phyloP scores from a whole-genome alignment of 2,329 filamentous ascomycete genomes.

The Aaosphaeria arxii region DNA sequence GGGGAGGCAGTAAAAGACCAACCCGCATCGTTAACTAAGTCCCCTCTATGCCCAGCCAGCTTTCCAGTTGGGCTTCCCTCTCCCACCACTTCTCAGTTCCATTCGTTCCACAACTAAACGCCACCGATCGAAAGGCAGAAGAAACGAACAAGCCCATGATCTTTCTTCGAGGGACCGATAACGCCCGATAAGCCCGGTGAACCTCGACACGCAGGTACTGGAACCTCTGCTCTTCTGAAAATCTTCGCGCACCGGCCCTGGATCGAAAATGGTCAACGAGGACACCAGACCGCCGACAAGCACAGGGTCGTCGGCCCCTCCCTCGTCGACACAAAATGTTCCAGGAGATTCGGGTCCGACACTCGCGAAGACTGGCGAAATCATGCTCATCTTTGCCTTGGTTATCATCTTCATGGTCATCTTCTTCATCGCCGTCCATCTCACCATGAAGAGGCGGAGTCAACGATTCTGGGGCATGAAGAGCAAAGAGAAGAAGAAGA shows the following conservation, averaged over 20 bases:
- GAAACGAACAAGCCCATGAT: too few relatives aligned
- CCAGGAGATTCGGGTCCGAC: constrained; percentile 1
- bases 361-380: constrained; percentile 12
- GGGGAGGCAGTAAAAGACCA: background rate
- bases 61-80: background rate
- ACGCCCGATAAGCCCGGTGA: background rate
- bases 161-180: background rate
- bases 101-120: background rate
- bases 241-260: background rate
- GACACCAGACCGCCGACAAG: background rate
- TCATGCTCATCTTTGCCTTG: constrained; percentile 16
- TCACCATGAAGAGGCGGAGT: constrained; percentile 8
- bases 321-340: background rate
- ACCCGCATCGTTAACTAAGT: background rate
- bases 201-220: background rate
- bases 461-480: constrained; percentile 2
- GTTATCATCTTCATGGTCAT: constrained; percentile 15
- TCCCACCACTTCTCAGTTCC: background rate
- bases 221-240: background rate
- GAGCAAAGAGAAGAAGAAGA: constrained; percentile 1
- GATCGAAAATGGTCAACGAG: background rate
- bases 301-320: background rate
- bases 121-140: background rate
- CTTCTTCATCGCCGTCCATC: constrained; percentile 7
- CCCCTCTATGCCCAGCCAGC: background rate